phyloP scores from a whole-genome alignment of 73 alveolate genomes.

The Stentor coeruleus region DNA sequence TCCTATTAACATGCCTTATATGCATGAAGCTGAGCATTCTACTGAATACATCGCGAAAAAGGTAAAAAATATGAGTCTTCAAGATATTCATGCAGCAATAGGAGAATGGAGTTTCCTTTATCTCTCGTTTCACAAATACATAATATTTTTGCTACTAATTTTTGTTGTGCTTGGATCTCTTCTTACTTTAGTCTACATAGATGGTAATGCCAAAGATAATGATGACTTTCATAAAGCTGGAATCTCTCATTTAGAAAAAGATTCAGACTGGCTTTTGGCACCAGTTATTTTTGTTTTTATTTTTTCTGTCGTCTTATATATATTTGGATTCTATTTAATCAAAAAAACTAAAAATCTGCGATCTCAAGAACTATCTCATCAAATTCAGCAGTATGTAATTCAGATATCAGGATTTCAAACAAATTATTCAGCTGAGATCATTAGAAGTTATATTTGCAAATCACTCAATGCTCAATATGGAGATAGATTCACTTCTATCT shows the following conservation, averaged over 20 bases:
- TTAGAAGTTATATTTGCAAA: too few relatives aligned
- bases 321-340: background rate
- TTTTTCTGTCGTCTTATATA: conserved; percentile 8
- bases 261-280: background rate
- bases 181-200: background rate
- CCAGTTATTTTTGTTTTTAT: conserved; percentile 3
- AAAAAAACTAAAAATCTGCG: too few relatives aligned
- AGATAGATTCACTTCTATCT: too few relatives aligned
- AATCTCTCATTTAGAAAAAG: background rate
- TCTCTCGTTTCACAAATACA: background rate
- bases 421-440: background rate
- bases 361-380: background rate
- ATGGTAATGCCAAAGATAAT: conserved; percentile 4
- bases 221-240: background rate
- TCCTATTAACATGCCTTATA: background rate
- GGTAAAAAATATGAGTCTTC: background rate
- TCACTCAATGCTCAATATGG: too few relatives aligned
- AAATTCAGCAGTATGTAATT: too few relatives aligned
- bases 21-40: conserved; percentile 8
- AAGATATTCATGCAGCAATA: background rate
- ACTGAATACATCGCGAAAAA: background rate
- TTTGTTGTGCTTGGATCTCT: background rate
- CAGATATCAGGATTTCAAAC: background rate
- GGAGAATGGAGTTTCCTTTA: conserved; percentile 8
- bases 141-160: background rate